A percentile compares a stretch with the other conserved stretches of the same genome.
phyloP scores from a whole-genome alignment of 176 grass and related monocot genomes.

The Aechmea fasciata region DNA sequence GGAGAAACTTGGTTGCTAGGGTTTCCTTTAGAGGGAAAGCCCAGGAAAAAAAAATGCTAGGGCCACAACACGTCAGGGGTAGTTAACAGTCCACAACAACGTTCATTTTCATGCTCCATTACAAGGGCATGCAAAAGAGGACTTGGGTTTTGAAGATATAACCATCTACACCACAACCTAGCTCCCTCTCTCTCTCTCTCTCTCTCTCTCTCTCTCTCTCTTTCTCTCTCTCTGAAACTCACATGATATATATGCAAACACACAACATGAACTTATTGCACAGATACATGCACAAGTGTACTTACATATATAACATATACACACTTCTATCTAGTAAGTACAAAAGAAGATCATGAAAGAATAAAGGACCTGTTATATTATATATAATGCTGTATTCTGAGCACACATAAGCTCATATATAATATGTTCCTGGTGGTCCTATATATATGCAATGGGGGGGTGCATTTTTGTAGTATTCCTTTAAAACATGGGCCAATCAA shows the following conservation, averaged over 20 bases:
- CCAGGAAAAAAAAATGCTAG: slow-evolving; percentile 31
- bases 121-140: slow-evolving; percentile 2
- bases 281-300: background rate
- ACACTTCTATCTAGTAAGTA: background rate
- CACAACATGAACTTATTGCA: too few relatives aligned
- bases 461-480: slow-evolving; percentile 1
- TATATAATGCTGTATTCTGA: background rate
- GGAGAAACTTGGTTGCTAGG: slow-evolving; percentile 22
- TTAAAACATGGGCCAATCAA: background rate
- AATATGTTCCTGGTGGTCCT: background rate
- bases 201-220: slow-evolving; percentile 4
- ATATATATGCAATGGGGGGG: background rate
- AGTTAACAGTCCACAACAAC: slow-evolving; percentile 80
- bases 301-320: background rate
- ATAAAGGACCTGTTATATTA: background rate
- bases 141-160: background rate
- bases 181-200: too few relatives aligned
- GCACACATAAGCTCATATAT: background rate
- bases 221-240: background rate
- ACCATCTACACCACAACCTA: background rate
- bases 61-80: slow-evolving; percentile 33
- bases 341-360: background rate
- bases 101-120: slow-evolving; percentile 32
- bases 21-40: slow-evolving; percentile 25
- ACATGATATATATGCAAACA: too few relatives aligned